phyloP scores from a whole-genome alignment of 169 alveolate species.

The Plasmodium cynomolgi region DNA sequence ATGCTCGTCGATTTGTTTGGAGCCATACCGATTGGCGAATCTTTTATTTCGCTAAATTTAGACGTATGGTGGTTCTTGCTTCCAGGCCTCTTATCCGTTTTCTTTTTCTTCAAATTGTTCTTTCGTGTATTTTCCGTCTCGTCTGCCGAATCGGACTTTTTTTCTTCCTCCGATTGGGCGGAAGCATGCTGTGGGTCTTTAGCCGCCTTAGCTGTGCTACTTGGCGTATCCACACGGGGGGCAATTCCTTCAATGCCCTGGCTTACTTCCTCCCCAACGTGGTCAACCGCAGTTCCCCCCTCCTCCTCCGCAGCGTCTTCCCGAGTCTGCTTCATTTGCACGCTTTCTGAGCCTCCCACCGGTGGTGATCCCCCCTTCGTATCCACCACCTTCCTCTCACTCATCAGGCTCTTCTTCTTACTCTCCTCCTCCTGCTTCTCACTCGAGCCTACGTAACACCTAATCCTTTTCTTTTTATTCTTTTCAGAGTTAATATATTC shows the following conservation, averaged over 20 bases:
- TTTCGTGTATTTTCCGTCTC: not conserved
- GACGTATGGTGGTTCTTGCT: not conserved
- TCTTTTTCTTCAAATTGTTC: constrained; percentile 17
- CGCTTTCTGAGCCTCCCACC: not conserved
- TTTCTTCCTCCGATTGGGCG: constrained; percentile 1
- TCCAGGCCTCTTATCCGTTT: not conserved
- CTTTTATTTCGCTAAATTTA: constrained; percentile 26
- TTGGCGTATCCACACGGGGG: not conserved
- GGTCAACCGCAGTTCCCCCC: not conserved
- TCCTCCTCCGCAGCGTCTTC: not conserved
- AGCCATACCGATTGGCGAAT: not conserved
- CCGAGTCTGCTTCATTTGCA: not conserved
- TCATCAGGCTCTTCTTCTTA: not conserved
- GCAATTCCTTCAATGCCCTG: not conserved
- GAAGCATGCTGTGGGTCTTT: not conserved
- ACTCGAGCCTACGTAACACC: constrained; percentile 5
- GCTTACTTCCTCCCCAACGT: not conserved
- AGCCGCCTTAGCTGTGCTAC: not conserved
- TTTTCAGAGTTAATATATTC: constrained; percentile 27
- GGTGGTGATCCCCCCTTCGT: not conserved
- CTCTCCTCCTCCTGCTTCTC: constrained; percentile 17
- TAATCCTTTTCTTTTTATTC: constrained; percentile 56
- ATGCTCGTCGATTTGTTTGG: not conserved
- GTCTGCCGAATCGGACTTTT: not conserved
- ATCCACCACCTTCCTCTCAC: not conserved